phyloP scores from a whole-genome alignment of 2,329 filamentous ascomycete genomes.

The Cladosporium sphaerospermum region DNA sequence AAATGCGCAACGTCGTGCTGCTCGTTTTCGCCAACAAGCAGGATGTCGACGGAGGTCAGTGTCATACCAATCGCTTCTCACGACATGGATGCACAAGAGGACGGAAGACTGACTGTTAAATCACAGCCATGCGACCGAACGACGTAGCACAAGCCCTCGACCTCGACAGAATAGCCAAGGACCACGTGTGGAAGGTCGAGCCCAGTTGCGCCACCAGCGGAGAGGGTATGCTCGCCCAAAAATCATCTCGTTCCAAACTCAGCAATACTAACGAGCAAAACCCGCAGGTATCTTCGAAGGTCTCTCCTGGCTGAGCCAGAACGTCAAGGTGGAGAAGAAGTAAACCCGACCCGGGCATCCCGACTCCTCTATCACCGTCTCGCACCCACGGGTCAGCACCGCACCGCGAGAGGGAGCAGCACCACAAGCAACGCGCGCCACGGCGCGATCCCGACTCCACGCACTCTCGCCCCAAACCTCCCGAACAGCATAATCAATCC shows the following conservation, averaged over 20 bases:
- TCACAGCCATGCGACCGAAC: slow-evolving; percentile 45
- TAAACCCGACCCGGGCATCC: not conserved
- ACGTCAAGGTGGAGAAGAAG: slow-evolving; percentile 36
- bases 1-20: slow-evolving; percentile 94
- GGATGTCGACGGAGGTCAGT: slow-evolving; percentile 81
- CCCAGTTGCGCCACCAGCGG: slow-evolving; percentile 49
- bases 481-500: not conserved
- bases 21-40: slow-evolving; percentile 99
- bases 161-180: slow-evolving; percentile 45
- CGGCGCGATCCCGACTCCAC: not conserved
- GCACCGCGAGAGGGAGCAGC: no score
- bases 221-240: slow-evolving; percentile 29
- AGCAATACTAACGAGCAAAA: not conserved
- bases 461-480: not conserved
- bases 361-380: no score
- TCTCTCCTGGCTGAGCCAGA: slow-evolving; percentile 46
- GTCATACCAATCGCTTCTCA: no score
- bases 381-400: no score
- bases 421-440: not conserved
- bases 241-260: not conserved
- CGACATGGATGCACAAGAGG: no score
- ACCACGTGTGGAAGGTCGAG: slow-evolving; percentile 50
- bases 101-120: no score
- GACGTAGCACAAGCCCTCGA: slow-evolving; percentile 45
- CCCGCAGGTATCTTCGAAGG: slow-evolving; percentile 43